Conservation (phyloP, 148 eudicot species). For the Beta vulgaris region DNA sequence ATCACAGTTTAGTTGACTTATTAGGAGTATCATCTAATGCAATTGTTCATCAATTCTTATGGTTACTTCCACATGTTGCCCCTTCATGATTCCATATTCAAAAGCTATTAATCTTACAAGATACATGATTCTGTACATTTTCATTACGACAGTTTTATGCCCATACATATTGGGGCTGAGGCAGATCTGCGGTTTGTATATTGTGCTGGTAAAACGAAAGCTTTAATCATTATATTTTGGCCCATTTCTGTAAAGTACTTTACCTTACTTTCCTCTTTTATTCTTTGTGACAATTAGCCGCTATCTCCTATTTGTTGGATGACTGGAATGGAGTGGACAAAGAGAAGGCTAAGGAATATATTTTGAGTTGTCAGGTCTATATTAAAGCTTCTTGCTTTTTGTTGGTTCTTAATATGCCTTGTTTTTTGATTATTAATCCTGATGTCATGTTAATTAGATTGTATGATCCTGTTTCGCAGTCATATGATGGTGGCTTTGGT, state of each 20-base stretch:
- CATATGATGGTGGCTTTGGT: conserved; percentile 98
- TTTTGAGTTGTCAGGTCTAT: conserved; percentile 75
- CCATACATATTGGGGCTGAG: conserved; percentile 84
- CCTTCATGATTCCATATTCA: neutral
- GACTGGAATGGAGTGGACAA: conserved; percentile 87
- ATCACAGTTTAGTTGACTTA: neutral
- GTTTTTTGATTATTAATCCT: neutral
- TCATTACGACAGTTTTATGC: conserved; percentile 63
- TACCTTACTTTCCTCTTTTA: neutral
- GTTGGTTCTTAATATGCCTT: neutral
- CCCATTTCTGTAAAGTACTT: neutral
- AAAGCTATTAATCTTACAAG: neutral
- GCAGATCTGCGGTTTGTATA: conserved; percentile 84
- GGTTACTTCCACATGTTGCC: neutral
- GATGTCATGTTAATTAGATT: conserved; percentile 4
- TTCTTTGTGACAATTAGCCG: conserved; percentile 49
- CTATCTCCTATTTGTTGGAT: conserved; percentile 72
- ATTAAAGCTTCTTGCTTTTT: conserved; percentile 10
- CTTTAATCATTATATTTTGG: neutral
- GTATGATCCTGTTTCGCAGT: conserved; percentile 48
- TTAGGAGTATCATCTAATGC: neutral
- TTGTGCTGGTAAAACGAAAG: conserved; percentile 75
- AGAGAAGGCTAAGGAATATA: conserved; percentile 78
- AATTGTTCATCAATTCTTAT: neutral
- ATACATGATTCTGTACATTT: conserved; percentile 4